phyloP scores from a whole-genome alignment of 106 monocot genomes.

The Dioscorea zingiberensis region DNA sequence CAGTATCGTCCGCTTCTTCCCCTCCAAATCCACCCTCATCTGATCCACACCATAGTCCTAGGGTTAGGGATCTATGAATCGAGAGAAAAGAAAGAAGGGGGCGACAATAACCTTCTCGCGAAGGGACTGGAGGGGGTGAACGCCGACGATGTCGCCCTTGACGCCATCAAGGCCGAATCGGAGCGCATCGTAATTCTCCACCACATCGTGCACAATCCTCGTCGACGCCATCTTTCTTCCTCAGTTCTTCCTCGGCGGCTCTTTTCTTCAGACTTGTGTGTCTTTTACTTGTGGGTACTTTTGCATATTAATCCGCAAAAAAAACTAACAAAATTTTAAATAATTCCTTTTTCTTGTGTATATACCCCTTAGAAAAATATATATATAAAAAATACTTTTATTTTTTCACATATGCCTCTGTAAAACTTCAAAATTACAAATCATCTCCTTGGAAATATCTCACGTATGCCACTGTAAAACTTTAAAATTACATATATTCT shows the following conservation, averaged over 20 bases:
- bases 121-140: conserved; percentile 63
- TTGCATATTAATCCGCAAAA: too few species aligned
- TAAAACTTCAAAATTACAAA: too few species aligned
- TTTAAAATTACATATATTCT: too few species aligned
- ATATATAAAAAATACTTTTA: neutral
- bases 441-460: too few species aligned
- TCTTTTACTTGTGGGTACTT: too few species aligned
- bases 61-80: conserved; percentile 1
- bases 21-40: conserved; percentile 46
- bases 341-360: too few species aligned
- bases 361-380: too few species aligned
- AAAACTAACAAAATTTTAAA: too few species aligned
- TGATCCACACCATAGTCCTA: conserved; percentile 6
- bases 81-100: neutral
- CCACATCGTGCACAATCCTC: conserved; percentile 50
- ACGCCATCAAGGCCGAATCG: conserved; percentile 75
- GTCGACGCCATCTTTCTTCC: conserved; percentile 17
- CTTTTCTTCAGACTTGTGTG: too few species aligned
- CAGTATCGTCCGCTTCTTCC: conserved; percentile 61
- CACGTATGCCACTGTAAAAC: too few species aligned
- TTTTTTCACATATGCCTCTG: too few species aligned
- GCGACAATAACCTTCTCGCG: conserved; percentile 36
- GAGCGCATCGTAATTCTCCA: conserved; percentile 47
- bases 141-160: conserved; percentile 69
- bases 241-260: neutral